A percentile compares a stretch with the other conserved stretches of the same genome.
phyloP scores from a whole-genome alignment of 1,284 basidiomycete species.

The Pholiota adiposa region DNA sequence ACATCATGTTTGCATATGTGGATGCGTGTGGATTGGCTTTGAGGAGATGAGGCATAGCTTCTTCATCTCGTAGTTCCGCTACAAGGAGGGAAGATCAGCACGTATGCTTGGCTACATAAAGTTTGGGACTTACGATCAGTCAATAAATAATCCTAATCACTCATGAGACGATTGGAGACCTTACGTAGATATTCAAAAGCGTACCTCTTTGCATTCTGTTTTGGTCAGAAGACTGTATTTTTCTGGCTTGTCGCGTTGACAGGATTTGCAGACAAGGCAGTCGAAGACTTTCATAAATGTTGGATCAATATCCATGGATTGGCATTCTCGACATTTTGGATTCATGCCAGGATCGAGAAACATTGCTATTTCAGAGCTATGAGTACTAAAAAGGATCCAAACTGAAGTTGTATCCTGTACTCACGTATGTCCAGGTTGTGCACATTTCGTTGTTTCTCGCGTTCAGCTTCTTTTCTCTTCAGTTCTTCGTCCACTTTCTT shows the following conservation, averaged over 20 bases:
- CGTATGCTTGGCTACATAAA: neutral
- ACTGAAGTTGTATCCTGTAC: slow-evolving; percentile 34
- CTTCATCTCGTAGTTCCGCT: slow-evolving; percentile 94
- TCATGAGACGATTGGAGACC: neutral
- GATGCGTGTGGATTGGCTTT: slow-evolving; percentile 97
- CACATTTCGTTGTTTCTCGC: slow-evolving; percentile 70
- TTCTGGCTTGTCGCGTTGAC: slow-evolving; percentile 89
- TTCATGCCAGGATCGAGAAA: slow-evolving; percentile 71
- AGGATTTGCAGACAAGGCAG: slow-evolving; percentile 86
- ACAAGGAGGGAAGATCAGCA: slow-evolving; percentile 7
- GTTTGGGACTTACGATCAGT: slow-evolving; percentile 71
- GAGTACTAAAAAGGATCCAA: neutral
- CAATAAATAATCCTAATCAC: slow-evolving; percentile 79
- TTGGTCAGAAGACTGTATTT: slow-evolving; percentile 96
- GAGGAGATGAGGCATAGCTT: slow-evolving; percentile 91
- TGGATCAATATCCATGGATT: slow-evolving; percentile 84
- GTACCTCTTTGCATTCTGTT: slow-evolving; percentile 96
- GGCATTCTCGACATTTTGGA: slow-evolving; percentile 84
- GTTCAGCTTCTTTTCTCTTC: slow-evolving; percentile 74
- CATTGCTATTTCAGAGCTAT: slow-evolving; percentile 53
- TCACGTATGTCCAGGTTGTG: slow-evolving; percentile 75
- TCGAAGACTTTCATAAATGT: slow-evolving; percentile 82
- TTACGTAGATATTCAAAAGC: neutral
- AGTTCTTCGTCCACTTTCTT: slow-evolving; percentile 73
- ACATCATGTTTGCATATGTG: slow-evolving; percentile 99